Evolutionary conservation across 2,329 filamentous ascomycete genomes (phyloP), one percentile per base, ranked within the genome.

Genomic region (Sporothrix pallida): DNA sequence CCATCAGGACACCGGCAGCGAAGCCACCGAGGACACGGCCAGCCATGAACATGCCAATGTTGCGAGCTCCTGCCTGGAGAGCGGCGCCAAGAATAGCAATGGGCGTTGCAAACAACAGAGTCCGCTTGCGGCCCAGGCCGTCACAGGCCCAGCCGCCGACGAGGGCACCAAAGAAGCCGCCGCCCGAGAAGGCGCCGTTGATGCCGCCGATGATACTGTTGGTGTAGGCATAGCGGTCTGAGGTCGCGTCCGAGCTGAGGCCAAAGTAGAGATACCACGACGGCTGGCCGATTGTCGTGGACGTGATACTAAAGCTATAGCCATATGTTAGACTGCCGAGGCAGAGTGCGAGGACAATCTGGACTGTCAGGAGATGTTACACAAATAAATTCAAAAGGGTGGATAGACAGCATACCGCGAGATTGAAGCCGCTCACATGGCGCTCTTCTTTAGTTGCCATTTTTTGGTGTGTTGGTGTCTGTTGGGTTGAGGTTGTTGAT

Each of bases 1-100:
- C 15, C 56, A 46, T 62, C 15, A 75, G 81, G 31, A 84, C 78
- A 12, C 83, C 80, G 37, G 83, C 81, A 2, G 82, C 80, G 63
- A 85, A 78, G 0, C 84, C 84, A 3, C 82, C 83, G 15, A 85
- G 79, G 60, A 84, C 80, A 44, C 84, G 79, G 0, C 73, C 76
- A 20, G 72, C 73, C 31, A 76, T 70, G 44, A 78, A 73, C 76
- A 78, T 77, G 20, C 65, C 76, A 13, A 75, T 72, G 52, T 76
- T 68, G 6, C 72, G 70, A 13, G 75, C 70, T 17, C 65, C 75
- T 42, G 63, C 73, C 62, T 77, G 76, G 12, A 77, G 60, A 31
- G 26, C 56, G 44, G 44, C 48, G 3, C 20, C 73, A 1, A 74
- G 17, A 26, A 73, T 44, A 52, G 72, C 62, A 23, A 73, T 48